Percentiles rank a stretch among this genome's conserved stretches.
Conservation (phyloP, 1,139 yeast species). For the Kodamaea plutei region DNA sequence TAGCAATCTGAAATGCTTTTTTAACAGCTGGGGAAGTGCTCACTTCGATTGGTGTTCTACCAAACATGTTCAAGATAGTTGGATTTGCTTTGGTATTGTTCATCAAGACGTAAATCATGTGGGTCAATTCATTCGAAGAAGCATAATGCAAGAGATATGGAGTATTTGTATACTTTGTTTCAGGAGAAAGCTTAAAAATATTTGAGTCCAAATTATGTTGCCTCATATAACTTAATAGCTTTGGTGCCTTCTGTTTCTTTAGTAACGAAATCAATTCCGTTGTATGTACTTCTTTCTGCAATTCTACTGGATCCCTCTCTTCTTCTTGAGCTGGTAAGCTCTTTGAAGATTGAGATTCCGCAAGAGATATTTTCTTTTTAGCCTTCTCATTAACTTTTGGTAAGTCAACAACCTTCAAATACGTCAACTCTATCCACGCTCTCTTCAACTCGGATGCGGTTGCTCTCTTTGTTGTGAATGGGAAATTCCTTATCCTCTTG, state of each 20-base stretch:
- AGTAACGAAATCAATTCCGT: conserved; percentile 54
- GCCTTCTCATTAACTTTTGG: conserved; percentile 45
- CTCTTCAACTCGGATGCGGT: conserved; percentile 76
- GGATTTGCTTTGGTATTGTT: conserved; percentile 72
- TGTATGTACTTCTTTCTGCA: conserved; percentile 37
- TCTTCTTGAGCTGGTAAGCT: conserved; percentile 15
- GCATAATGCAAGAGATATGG: conserved; percentile 85
- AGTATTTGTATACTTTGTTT: conserved; percentile 43
- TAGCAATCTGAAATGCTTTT: conserved; percentile 63
- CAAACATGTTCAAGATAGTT: conserved; percentile 44
- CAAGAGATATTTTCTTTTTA: conserved; percentile 15
- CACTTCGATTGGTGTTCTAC: conserved; percentile 64
- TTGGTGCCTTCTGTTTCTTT: conserved; percentile 77
- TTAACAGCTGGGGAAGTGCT: conserved; percentile 42
- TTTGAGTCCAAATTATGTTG: conserved; percentile 52
- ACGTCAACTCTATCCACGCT: conserved; percentile 79
- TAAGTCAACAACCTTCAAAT: conserved; percentile 50
- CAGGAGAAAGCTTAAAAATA: conserved; percentile 52
- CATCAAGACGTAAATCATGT: conserved; percentile 64
- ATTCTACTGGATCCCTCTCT: conserved; percentile 31
- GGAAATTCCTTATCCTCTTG: conserved; percentile 60
- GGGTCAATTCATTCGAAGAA: conserved; percentile 60
- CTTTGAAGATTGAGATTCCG: not conserved
- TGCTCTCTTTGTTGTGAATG: conserved; percentile 88
- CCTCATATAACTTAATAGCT: conserved; percentile 57